A percentile compares a stretch with the other conserved stretches of the same genome.
These are phyloP conservation scores for Limtongozyma cylindracea DNA, from an alignment of 805 yeast species.

Conservation along the genomic window DNA sequence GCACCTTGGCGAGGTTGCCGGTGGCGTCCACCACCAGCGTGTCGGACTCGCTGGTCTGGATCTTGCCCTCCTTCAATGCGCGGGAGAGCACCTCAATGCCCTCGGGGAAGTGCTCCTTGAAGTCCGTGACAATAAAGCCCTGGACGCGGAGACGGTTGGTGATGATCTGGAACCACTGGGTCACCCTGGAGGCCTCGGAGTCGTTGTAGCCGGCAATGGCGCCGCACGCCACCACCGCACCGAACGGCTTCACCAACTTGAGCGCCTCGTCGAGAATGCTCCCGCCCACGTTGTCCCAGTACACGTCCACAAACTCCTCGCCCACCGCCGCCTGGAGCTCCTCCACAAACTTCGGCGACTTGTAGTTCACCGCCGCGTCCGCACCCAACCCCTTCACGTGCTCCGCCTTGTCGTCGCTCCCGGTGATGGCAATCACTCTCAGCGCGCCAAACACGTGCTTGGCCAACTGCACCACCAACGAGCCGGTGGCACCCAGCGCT, in stretches of 20 bases:
- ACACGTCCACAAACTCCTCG: constrained; percentile 22
- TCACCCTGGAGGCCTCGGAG: constrained; percentile 8
- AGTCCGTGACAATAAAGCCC: constrained; percentile 28
- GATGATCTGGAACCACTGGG: constrained; percentile 16
- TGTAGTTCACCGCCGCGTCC: constrained; percentile 27
- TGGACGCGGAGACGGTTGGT: constrained; percentile 21
- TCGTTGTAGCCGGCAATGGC: constrained; percentile 33
- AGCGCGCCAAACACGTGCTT: constrained; percentile 22
- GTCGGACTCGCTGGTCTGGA: constrained; percentile 11
- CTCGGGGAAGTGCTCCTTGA: constrained; percentile 9
- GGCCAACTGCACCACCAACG: constrained; percentile 29
- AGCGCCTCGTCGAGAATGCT: constrained; percentile 20
- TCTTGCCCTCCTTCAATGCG: constrained; percentile 14
- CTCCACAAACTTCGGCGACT: constrained; percentile 8
- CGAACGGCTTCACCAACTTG: constrained; percentile 11
- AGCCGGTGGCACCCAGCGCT: constrained; percentile 59
- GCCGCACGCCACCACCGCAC: constrained; percentile 34
- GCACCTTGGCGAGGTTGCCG: constrained; percentile 8
- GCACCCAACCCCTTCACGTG: constrained; percentile 28
- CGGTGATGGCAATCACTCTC: constrained; percentile 35
- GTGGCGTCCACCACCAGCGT: constrained; percentile 11
- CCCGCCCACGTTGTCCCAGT: constrained; percentile 45
- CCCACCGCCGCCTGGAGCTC: constrained; percentile 11
- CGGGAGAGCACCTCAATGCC: constrained; percentile 11
- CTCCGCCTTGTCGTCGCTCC: constrained; percentile 26